Conservation (phyloP, 1,139 yeast species). For the Yamadazyma spencermartinsiae region DNA sequence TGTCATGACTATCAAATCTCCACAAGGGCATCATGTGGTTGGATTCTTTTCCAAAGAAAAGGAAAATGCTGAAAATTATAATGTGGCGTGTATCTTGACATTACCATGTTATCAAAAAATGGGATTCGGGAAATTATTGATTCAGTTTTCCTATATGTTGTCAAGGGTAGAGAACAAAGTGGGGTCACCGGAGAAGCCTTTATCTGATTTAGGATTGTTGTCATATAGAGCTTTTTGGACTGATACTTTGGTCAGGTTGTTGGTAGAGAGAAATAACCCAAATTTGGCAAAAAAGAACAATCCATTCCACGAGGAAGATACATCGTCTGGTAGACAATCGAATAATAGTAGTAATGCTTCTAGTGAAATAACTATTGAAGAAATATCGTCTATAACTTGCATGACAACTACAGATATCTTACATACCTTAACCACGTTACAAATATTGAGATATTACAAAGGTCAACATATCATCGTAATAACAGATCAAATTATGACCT, state of each 20-base stretch:
- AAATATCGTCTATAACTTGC: slow-evolving; percentile 79
- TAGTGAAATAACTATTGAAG: slow-evolving; percentile 86
- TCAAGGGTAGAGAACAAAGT: slow-evolving; percentile 84
- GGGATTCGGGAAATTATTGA: slow-evolving; percentile 89
- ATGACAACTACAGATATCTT: slow-evolving; percentile 96
- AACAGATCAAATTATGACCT: slow-evolving; percentile 77
- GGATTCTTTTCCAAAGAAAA: slow-evolving; percentile 97
- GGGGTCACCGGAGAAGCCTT: slow-evolving; percentile 97
- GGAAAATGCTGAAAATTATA: slow-evolving; percentile 93
- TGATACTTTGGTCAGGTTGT: slow-evolving; percentile 73
- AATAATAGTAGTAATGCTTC: slow-evolving; percentile 17
- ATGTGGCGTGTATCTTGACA: slow-evolving; percentile 94
- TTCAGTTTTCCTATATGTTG: slow-evolving; percentile 89
- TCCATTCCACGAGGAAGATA: slow-evolving; percentile 28
- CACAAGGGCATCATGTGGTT: slow-evolving; percentile 88
- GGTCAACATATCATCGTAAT: slow-evolving; percentile 94
- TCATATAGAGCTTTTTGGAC: slow-evolving; percentile 98
- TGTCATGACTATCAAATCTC: slow-evolving; percentile 89
- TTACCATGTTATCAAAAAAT: slow-evolving; percentile 93
- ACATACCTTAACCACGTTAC: slow-evolving; percentile 88
- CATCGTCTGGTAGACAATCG: slow-evolving; percentile 17
- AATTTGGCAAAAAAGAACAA: slow-evolving; percentile 40
- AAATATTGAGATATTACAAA: slow-evolving; percentile 86
- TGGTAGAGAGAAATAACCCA: slow-evolving; percentile 62
- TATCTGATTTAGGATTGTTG: slow-evolving; percentile 88